phyloP scores from a whole-genome alignment of 139 green algal genomes.

The Coelastrella sp. region DNA sequence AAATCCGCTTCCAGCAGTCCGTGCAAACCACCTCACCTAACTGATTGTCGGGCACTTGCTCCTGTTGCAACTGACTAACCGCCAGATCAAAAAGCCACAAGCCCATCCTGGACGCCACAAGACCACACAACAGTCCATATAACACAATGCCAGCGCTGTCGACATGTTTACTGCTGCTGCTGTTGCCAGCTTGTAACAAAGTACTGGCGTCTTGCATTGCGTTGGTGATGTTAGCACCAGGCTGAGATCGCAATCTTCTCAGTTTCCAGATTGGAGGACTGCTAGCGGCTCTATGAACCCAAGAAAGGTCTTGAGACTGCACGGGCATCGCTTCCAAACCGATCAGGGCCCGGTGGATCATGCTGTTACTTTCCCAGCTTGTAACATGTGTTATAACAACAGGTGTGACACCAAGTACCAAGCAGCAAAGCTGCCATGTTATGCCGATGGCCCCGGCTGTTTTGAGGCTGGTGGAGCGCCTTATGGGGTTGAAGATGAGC shows the following conservation, averaged over 20 bases:
- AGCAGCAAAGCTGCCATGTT: slow-evolving; percentile 63
- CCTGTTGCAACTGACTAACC: slow-evolving; percentile 88
- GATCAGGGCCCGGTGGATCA: too few species aligned
- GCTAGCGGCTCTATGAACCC: too few species aligned
- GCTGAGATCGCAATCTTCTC: background rate
- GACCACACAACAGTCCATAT: slow-evolving; percentile 69
- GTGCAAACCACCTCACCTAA: slow-evolving; percentile 60
- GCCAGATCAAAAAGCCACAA: slow-evolving; percentile 91
- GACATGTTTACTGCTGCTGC: background rate
- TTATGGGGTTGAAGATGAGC: slow-evolving; percentile 65
- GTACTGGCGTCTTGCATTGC: too few species aligned
- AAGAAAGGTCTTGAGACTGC: too few species aligned
- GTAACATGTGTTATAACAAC: slow-evolving; percentile 62
- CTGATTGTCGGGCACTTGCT: slow-evolving; percentile 52
- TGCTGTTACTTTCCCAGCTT: too few species aligned
- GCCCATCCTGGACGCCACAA: slow-evolving; percentile 79
- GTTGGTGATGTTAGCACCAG: background rate
- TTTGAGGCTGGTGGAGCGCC: slow-evolving; percentile 36
- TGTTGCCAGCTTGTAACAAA: background rate
- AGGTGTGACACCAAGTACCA: slow-evolving; percentile 47
- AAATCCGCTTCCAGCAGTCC: too few species aligned
- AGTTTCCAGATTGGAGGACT: too few species aligned
- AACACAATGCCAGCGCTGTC: slow-evolving; percentile 20
- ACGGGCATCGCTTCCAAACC: too few species aligned
- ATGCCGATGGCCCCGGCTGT: slow-evolving; percentile 61